Evolutionary conservation across 306 rosid genomes (phyloP), one percentile per base, ranked within the genome.

Genomic region (Prunus mume): DNA sequence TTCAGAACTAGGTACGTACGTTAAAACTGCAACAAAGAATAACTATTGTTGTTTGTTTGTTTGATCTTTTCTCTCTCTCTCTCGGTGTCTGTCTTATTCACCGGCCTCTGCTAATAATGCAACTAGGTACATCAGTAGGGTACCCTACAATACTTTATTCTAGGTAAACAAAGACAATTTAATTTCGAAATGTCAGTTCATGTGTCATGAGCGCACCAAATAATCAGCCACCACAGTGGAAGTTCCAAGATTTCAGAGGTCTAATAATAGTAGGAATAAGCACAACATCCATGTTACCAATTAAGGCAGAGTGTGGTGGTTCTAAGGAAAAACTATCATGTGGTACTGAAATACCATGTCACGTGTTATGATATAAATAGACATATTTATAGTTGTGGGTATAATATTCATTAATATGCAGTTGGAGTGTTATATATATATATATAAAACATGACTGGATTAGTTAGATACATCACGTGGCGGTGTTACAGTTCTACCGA

Each of bases 1-100:
- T 87, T 91, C 85, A 83, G 12, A 71, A 67, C 77, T 46, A 80
- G 87, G 87, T 81, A 71, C 4, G 58, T 5, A 3, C 43, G 43
- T 38, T 6, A 38, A 7, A 50, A 5, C 20, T 17, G 15, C 18
- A 3, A 55, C 6, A 19, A 76, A 15, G 45, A 20, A 19, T 15
- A 49, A 46, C 27, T 38, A 28, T 28, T 49, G 75, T 73, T 81
- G 57, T 41, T n/a, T 32, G 19, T 8, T 38, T 38, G 9, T 38
- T 38, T 38, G 9, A 7, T 38, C 9, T 38, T 38, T 47, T 62
- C 34, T 41, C 7, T 32, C 32, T 46, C 45, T 46, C 45, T 56
- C 25, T 60, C 28, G 20, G 3, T 28, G 45, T 28, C 68, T 30
- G 11, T 52, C 47, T 5, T 34, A 2, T 54, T 54, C 58, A 18